These are phyloP conservation scores for Polytolypa hystricis DNA, from an alignment of 2,329 filamentous ascomycete genomes.

Conservation along the genomic window DNA sequence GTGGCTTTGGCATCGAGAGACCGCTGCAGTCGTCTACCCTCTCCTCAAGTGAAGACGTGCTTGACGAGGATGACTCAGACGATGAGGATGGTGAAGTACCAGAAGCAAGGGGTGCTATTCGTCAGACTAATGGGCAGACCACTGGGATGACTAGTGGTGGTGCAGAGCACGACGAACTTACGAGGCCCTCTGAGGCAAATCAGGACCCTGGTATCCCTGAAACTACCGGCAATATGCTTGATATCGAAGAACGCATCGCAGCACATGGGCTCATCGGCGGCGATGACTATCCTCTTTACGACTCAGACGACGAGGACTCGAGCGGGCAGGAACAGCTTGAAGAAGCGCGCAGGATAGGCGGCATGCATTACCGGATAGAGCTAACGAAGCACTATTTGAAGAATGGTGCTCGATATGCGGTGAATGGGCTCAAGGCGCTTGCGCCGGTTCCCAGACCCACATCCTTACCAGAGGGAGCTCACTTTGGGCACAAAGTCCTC, in stretches of 20 bases:
- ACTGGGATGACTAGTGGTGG: constrained; percentile 8
- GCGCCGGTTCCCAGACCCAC: constrained; percentile 43
- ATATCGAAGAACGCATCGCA: constrained; percentile 75
- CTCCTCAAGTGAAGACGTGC: constrained; percentile 65
- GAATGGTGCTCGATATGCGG: constrained; percentile 35
- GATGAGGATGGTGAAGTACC: constrained; percentile 43
- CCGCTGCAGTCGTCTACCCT: constrained; percentile 64
- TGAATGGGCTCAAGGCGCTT: constrained; percentile 39
- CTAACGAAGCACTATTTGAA: constrained; percentile 44
- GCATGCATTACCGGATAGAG: constrained; percentile 60
- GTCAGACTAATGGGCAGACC: constrained; percentile 14
- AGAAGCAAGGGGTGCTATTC: too few species aligned
- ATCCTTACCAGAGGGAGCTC: constrained; percentile 26
- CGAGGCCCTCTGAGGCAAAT: constrained; percentile 40
- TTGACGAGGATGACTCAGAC: constrained; percentile 60
- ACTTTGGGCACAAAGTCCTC: constrained; percentile 28
- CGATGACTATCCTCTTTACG: constrained; percentile 77
- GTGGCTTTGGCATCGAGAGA: constrained; percentile 82
- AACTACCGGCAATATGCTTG: constrained; percentile 42
- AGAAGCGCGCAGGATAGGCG: constrained; percentile 64
- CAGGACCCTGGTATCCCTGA: constrained; percentile 39
- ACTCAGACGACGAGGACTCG: constrained; percentile 77
- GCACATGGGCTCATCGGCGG: constrained; percentile 46
- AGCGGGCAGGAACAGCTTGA: constrained; percentile 65
- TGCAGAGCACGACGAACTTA: constrained; percentile 33